These are phyloP conservation scores for Helotiales sp. DNA, from an alignment of 2,329 filamentous ascomycete genomes.

Conservation along the genomic window DNA sequence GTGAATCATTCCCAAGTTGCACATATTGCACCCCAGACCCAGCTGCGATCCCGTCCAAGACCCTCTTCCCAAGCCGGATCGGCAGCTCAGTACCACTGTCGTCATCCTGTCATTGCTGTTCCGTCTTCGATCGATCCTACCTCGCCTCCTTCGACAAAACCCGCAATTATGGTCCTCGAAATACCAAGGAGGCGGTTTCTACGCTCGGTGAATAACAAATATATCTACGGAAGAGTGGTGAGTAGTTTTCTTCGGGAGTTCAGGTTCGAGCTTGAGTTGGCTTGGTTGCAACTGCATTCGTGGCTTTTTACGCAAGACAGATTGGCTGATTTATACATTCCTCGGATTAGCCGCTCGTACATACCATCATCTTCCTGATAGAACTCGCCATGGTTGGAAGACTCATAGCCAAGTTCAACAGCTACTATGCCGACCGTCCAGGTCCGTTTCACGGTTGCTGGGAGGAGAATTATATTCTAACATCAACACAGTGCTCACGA, in stretches of 20 bases:
- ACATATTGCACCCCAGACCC: not conserved
- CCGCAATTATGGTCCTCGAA: constrained; percentile 60
- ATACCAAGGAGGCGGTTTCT: constrained; percentile 64
- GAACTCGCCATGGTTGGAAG: constrained; percentile 87
- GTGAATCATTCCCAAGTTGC: constrained; percentile 1
- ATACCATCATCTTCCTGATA: constrained; percentile 82
- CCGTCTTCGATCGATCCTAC: constrained; percentile 10
- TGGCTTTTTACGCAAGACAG: constrained; percentile 15
- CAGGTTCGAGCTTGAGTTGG: not conserved
- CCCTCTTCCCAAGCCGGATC: constrained; percentile 4
- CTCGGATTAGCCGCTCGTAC: constrained; percentile 75
- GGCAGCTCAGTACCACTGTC: constrained; percentile 12
- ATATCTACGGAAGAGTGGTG: constrained; percentile 75
- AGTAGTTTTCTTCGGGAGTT: constrained; percentile 46
- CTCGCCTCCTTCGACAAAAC: constrained; percentile 2
- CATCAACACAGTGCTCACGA: constrained; percentile 75
- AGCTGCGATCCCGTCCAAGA: not conserved
- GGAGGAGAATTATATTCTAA: constrained; percentile 18
- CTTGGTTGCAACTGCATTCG: not conserved
- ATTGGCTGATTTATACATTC: constrained; percentile 31
- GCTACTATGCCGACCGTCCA: constrained; percentile 90
- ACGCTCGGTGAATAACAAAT: constrained; percentile 71
- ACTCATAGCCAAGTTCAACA: constrained; percentile 85
- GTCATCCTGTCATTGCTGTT: constrained; percentile 16
- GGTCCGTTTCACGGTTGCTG: constrained; percentile 54